A percentile compares a stretch with the other conserved stretches of the same genome.
Conservation (phyloP, 495 filamentous ascomycete genomes). For the Aspergillus sclerotioniger region DNA sequence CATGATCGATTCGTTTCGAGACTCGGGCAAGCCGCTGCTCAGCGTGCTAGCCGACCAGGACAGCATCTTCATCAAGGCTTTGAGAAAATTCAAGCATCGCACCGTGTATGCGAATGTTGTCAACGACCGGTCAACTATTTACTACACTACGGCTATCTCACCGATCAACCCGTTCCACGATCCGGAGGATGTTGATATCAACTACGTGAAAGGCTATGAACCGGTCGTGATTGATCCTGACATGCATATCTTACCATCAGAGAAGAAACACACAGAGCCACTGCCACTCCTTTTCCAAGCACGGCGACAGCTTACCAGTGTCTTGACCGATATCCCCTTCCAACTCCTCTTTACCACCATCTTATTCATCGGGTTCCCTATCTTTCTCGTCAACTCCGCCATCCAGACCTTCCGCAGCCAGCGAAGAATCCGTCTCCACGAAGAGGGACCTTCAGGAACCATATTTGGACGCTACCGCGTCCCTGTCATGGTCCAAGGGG, state of each 20-base stretch:
- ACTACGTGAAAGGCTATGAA: constrained; percentile 72
- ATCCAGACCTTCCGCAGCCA: constrained; percentile 71
- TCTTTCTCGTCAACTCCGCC: constrained; percentile 72
- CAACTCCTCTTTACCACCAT: constrained; percentile 62
- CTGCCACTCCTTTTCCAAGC: constrained; percentile 30
- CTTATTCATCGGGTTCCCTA: constrained; percentile 62
- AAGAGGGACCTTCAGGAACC: constrained; percentile 64
- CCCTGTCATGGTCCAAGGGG: constrained; percentile 69
- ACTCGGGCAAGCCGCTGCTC: constrained; percentile 75
- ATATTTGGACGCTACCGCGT: constrained; percentile 67
- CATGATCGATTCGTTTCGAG: constrained; percentile 77
- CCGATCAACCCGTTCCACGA: constrained; percentile 71
- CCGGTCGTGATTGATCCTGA: constrained; percentile 71
- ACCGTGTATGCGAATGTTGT: constrained; percentile 79
- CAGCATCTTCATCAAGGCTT: constrained; percentile 80
- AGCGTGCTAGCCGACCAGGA: constrained; percentile 77
- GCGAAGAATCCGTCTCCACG: constrained; percentile 72
- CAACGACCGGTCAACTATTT: constrained; percentile 77
- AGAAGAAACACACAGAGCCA: constrained; percentile 26
- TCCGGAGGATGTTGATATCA: constrained; percentile 61
- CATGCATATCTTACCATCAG: constrained; percentile 53
- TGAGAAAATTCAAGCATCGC: constrained; percentile 69
- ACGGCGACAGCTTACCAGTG: constrained; percentile 26
- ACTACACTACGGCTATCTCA: constrained; percentile 77
- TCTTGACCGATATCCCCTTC: constrained; percentile 50